phyloP scores from a whole-genome alignment of 176 grass and related monocot species.

The Aegilops speltoides region DNA sequence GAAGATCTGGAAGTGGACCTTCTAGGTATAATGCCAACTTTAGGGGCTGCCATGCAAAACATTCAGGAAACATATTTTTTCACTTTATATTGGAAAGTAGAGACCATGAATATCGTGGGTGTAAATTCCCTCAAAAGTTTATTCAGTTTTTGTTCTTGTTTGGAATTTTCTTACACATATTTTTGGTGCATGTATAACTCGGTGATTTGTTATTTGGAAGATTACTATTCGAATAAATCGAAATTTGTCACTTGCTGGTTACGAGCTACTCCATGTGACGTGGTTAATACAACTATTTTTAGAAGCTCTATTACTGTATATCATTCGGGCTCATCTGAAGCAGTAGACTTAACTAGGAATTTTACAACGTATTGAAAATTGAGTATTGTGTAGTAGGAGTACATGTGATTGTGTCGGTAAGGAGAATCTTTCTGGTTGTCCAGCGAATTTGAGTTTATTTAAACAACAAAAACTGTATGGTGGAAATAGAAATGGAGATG shows the following conservation, averaged over 20 bases:
- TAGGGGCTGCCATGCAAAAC: not conserved
- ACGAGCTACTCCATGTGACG: no score
- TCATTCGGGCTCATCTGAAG: not conserved
- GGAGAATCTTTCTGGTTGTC: not conserved
- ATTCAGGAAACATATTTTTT: slow-evolving; percentile 21
- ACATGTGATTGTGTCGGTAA: not conserved
- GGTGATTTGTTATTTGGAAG: slow-evolving; percentile 11
- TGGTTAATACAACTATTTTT: no score
- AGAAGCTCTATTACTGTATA: no score
- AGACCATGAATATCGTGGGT: slow-evolving; percentile 26
- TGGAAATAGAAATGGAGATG: not conserved
- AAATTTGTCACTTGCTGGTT: not conserved
- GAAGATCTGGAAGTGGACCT: slow-evolving; percentile 99
- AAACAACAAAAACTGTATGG: not conserved
- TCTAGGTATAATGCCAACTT: slow-evolving; percentile 30
- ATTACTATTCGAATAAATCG: slow-evolving; percentile 10
- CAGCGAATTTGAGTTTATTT: not conserved
- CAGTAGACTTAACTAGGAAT: not conserved
- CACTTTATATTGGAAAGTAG: slow-evolving; percentile 18
- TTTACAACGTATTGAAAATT: not conserved
- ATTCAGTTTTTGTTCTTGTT: slow-evolving; percentile 15
- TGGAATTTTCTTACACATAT: not conserved
- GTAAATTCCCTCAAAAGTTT: slow-evolving; percentile 45
- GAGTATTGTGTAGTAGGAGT: not conserved
- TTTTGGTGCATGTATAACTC: slow-evolving; percentile 29